phyloP scores from a whole-genome alignment of 1,284 basidiomycete species.

The Cystobasidiaceae sp. region DNA sequence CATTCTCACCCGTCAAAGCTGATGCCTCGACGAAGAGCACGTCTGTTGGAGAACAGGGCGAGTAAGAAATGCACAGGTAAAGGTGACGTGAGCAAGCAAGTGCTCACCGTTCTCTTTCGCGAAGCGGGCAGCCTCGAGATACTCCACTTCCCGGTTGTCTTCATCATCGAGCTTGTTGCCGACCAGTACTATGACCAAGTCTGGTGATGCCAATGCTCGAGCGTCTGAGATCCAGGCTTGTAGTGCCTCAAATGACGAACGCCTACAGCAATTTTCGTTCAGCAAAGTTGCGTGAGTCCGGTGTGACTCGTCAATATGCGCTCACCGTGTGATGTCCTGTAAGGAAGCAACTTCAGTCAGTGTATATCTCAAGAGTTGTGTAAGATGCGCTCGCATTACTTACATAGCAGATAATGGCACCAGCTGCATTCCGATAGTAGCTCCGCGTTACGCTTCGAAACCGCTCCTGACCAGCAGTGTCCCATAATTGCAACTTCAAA shows the following conservation, averaged over 20 bases:
- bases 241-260: conserved; percentile 38
- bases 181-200: conserved; percentile 83
- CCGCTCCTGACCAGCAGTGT: conserved; percentile 93
- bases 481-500: conserved; percentile 68
- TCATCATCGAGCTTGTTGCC: conserved; percentile 94
- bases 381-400: not conserved
- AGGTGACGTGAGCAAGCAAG: not conserved
- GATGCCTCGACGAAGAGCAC: conserved; percentile 90
- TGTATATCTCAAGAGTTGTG: not conserved
- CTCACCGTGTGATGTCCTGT: conserved; percentile 30
- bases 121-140: conserved; percentile 88
- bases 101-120: conserved; percentile 72
- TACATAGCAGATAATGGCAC: conserved; percentile 61
- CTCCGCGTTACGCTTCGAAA: conserved; percentile 95
- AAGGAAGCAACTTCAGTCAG: not conserved
- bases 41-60: conserved; percentile 53
- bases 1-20: conserved; percentile 85
- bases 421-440: conserved; percentile 92
- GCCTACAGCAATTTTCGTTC: conserved; percentile 30
- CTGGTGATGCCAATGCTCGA: conserved; percentile 74
- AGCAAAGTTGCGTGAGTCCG: not conserved
- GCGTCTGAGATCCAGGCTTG: conserved; percentile 86
- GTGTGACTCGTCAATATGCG: not conserved
- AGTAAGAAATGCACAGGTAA: not conserved
- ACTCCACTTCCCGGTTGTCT: conserved; percentile 80